Evolutionary conservation across 2,329 filamentous ascomycete species (phyloP).

Genomic region (Byssothecium circinans): DNA sequence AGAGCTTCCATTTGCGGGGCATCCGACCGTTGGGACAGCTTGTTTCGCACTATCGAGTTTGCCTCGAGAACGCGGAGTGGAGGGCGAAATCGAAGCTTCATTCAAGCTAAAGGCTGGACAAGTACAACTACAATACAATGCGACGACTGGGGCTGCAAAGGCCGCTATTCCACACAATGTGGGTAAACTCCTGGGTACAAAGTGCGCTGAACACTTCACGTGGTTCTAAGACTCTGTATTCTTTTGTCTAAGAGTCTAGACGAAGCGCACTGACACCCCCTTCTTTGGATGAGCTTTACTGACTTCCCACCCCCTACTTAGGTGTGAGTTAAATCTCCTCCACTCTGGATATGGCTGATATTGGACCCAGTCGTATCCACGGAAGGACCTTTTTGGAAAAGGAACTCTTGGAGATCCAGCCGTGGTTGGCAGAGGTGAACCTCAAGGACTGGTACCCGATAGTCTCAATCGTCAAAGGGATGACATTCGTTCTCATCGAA

Average conservation of each 20-base stretch:
- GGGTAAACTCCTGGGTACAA: slow-evolving; percentile 54
- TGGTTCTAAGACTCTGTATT: too few species aligned
- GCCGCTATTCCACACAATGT: slow-evolving; percentile 69
- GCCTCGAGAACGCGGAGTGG: slow-evolving; percentile 19
- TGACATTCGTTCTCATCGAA: slow-evolving; percentile 70
- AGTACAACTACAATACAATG: slow-evolving; percentile 48
- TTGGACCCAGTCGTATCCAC: slow-evolving; percentile 27
- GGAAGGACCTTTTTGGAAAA: slow-evolving; percentile 22
- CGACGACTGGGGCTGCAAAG: slow-evolving; percentile 51
- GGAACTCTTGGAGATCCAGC: slow-evolving; percentile 39
- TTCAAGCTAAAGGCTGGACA: slow-evolving; percentile 50
- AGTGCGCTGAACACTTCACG: slow-evolving; percentile 10
- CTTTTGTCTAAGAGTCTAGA: too few species aligned
- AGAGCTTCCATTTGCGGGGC: slow-evolving; percentile 61
- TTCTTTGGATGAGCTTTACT: too few species aligned
- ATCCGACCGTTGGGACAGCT: slow-evolving; percentile 59
- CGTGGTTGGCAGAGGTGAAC: slow-evolving; percentile 30
- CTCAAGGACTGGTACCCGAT: slow-evolving; percentile 34
- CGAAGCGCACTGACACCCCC: too few species aligned
- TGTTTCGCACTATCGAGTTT: slow-evolving; percentile 48
- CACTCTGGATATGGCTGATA: slow-evolving; percentile 19
- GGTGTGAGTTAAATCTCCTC: too few species aligned
- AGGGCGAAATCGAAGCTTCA: slow-evolving; percentile 35
- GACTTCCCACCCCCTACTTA: too few species aligned
- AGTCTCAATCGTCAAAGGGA: slow-evolving; percentile 66